These are phyloP conservation scores for Arctium minus DNA, from an alignment of 129 eudicot genomes.

Conservation along the genomic window DNA sequence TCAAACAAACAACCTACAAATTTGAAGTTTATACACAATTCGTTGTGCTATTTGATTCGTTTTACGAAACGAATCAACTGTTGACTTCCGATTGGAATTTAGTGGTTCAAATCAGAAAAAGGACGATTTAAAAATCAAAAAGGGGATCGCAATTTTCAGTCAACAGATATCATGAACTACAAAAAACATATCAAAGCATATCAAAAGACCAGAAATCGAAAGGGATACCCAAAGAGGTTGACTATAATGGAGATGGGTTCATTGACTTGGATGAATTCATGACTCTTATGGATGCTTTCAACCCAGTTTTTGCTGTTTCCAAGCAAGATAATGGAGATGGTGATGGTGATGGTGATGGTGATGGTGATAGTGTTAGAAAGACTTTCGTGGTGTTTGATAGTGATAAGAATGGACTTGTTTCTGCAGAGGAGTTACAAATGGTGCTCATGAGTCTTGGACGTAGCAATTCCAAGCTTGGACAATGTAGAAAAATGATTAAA, in stretches of 20 bases:
- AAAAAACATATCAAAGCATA: too few species aligned
- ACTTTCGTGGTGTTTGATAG: constrained; percentile 67
- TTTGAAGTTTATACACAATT: too few species aligned
- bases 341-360: too few species aligned
- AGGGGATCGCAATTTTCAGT: too few species aligned
- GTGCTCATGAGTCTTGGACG: constrained; percentile 64
- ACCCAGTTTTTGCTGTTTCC: constrained; percentile 16
- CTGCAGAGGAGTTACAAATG: constrained; percentile 60
- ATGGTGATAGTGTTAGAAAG: constrained; percentile 17
- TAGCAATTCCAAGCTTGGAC: constrained; percentile 48
- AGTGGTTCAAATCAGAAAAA: too few species aligned
- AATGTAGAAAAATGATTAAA: constrained; percentile 64
- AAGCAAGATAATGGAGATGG: constrained; percentile 15
- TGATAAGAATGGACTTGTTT: constrained; percentile 73
- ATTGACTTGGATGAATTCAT: constrained; percentile 73
- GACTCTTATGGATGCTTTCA: constrained; percentile 37
- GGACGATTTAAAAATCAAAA: too few species aligned
- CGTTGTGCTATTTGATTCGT: too few species aligned
- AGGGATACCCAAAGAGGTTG: constrained; percentile 58
- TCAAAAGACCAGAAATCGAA: background rate
- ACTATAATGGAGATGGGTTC: constrained; percentile 73
- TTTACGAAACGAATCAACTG: too few species aligned
- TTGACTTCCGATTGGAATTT: too few species aligned
- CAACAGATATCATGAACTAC: too few species aligned
- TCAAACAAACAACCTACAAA: too few species aligned